Base-by-base conservation (phyloP, 768 basidiomycete genomes). In the Trametes punicea region DNA sequence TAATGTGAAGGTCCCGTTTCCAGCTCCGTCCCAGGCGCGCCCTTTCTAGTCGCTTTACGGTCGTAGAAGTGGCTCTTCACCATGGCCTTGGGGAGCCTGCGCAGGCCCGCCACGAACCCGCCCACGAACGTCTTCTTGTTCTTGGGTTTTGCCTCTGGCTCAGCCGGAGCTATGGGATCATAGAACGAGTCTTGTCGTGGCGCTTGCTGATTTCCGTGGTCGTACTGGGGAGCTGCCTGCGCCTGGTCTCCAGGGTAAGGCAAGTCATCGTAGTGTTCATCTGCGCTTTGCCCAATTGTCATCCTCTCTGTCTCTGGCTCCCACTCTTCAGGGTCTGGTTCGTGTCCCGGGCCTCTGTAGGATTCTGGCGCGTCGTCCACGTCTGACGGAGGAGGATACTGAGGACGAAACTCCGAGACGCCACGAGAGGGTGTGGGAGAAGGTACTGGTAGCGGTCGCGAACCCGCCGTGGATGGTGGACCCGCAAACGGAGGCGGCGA, bases 71-170 rank as follows among this genome's bases (percentile, higher is more conserved):
- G 29, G 31, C 54, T 60, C 55, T 40, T 60, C 11, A 48, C 46
- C 50, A 64, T 51, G 11, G 55, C 56, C 36, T 54, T 55, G 4
- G 65, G 64, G 15, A 65, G 39, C 34, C 48, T 62, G 36, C 51
- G 57, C 18, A 65, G 45, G 3, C 57, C 55, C 2, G 59, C 44
- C 27, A 68, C 56, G 51, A 68, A 68, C 0, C 67, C 65, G 30
- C 67, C 67, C 4, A 68, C 65, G 42, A 66, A 68, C 1, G 46
- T 48, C 45, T 41, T 62, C 51, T 38, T 38, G 47, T 45, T 56
- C 26, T 39, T 42, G 1, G 49, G 48, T n/a, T 38, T 38, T 3
- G 25, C 26, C 11, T 29, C 16, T 18, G 20, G 50, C 15, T 51
- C 36, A 2, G 26, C 26, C 5, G 42, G 29, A 1, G 33, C 26